Conservation (phyloP, 2,329 filamentous ascomycete genomes). For the Basipetospora chlamydospora region DNA sequence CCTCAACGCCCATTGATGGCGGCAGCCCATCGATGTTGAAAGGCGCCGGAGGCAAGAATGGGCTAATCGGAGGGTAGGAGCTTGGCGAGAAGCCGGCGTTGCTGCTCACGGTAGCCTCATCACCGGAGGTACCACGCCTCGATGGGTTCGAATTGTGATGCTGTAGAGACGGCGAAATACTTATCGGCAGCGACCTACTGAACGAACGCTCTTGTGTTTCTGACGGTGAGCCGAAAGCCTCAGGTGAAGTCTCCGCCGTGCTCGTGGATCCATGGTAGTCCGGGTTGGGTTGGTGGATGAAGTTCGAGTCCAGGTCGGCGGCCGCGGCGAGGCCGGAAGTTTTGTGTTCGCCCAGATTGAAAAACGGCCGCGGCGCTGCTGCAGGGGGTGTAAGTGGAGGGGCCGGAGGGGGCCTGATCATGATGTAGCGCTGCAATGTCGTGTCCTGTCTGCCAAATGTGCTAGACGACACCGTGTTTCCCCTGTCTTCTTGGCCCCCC, state of each 20-base stretch:
- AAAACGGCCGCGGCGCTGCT: too few relatives aligned
- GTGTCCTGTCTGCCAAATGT: background rate
- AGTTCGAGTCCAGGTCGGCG: conserved; percentile 20
- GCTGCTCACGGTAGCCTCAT: background rate
- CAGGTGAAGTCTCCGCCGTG: too few relatives aligned
- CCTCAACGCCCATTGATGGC: conserved; percentile 21
- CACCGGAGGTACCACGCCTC: background rate
- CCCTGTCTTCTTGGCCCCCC: too few relatives aligned
- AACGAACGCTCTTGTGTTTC: too few relatives aligned
- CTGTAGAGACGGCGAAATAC: conserved; percentile 8
- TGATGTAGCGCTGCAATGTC: conserved; percentile 1
- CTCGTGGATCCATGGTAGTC: too few relatives aligned
- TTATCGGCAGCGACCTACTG: conserved; percentile 8
- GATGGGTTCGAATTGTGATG: background rate
- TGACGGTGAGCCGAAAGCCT: too few relatives aligned
- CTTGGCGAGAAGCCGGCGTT: conserved; percentile 26
- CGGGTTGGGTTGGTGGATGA: conserved; percentile 35
- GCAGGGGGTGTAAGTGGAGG: conserved; percentile 35
- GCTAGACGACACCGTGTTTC: too few relatives aligned
- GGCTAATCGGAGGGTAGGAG: conserved; percentile 34
- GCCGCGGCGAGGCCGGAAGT: conserved; percentile 18
- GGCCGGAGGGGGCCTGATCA: conserved; percentile 20
- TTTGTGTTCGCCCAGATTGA: conserved; percentile 20
- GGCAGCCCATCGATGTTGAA: conserved; percentile 10
- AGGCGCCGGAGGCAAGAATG: conserved; percentile 32